Base-by-base conservation (phyloP, 2,329 filamentous ascomycete species). In the Penicillium griseofulvum region DNA sequence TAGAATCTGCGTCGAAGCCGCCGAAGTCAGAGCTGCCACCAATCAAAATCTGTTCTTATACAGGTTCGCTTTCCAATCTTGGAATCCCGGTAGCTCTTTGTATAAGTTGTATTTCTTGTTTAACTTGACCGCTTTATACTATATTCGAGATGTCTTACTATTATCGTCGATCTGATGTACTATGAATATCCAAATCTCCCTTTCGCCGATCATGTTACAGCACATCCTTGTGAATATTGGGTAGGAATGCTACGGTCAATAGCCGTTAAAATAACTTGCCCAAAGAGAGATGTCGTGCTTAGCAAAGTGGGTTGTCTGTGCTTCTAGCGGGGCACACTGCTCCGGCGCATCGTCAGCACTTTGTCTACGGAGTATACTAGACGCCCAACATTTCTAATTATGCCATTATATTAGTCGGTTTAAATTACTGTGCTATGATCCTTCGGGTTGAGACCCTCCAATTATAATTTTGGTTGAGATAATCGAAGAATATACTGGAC, bases 1-100 rank as follows among this genome's bases (percentile, higher is more conserved):
- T 61, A 51, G 58, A 61, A 62, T 58, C 33, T 45, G 37, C 43
- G 41, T 61, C 61, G 61, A 60, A 63, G 52, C 60, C 50, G 49
- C 33, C 7, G 37, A 48, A 34, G 41, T 22, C 19, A 26, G 19
- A 14, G 19, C 28, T 43, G 28, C 49, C 47, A 46, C 59, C 59
- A 63, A 60, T 63, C 55, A 58, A 4, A 5, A 14, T 26, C 22
- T 12, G 8, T 29, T 22, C 29, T 17, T 10, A 14, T 42, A 33
- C 22, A 39, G 17, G 7, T 29, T 41, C 8, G 29, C 28, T 9
- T 42, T 31, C 33, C 37, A 47, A 42, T 9, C 22, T 45, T 49
- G 38, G 19, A 29, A 50, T 50, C 52, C 29, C 33, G 17, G 28
- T 47, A 33, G 16, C 17, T 42, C 5, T 22, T 19, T n/a, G 22